Base-by-base conservation (phyloP, 1,139 yeast species). In the Komagataea norvegica region DNA sequence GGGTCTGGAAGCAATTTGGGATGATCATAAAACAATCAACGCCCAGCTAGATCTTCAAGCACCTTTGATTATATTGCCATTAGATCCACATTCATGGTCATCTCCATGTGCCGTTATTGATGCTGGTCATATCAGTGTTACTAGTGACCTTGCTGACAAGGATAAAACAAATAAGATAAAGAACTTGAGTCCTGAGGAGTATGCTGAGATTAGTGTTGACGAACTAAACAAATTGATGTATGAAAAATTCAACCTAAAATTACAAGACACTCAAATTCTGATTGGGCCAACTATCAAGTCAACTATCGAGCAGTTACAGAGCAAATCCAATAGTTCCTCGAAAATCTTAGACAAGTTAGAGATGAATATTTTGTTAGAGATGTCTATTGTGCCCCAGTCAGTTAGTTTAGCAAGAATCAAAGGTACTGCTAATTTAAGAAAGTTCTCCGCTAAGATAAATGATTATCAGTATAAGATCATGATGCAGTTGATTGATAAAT, bases 51-150 rank as follows among this genome's bases (percentile, higher is more conserved):
- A 93, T 59, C 67, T 93, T 35, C 96, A 89, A 55, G 95, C 98
- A 0, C 98, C 99, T 0, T 68, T 93, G 46, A 77, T 93, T 21
- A 84, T 91, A n/a, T 53, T 91, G 27, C 98, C 98, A 0, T 67
- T 87, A 16, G 86, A 87, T 54, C 85, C 95, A 0, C 72, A 77
- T 11, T 77, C 76, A 47, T 79, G 86, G 78, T 71, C 82, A 29
- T 79, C 96, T 0, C 94, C 96, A 0, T 95, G 95, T 44, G 89
- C 91, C 5, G 77, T 91, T 11, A 68, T 93, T 40, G 98, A 93
- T 70, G 96, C 97, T 11, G 99, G 99, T 54, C 96, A 91, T 58
- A 81, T 93, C 24, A 80, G 89, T 51, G 78, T 91, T 7, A 64
- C 70, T 3, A 86, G 96, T 57, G 91, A 88, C 47, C 68, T 89